These are phyloP conservation scores for Trichoderma sp. DNA, from an alignment of 2,329 filamentous ascomycete species.

Conservation along the genomic window DNA sequence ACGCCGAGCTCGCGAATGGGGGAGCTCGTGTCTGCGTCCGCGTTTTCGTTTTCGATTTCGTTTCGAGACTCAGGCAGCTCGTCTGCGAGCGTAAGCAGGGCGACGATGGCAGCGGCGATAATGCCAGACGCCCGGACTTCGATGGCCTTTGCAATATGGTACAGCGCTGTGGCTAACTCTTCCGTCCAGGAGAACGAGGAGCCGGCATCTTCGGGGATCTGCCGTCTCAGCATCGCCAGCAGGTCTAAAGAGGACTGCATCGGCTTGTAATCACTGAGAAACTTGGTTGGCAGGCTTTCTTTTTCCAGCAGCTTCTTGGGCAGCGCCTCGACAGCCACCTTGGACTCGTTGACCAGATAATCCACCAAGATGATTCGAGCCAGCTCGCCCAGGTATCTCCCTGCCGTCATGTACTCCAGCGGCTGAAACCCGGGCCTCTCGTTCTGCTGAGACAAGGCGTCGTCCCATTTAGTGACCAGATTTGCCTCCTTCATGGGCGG, in stretches of 20 bases:
- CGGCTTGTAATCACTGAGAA: constrained; percentile 67
- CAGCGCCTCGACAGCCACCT: constrained; percentile 43
- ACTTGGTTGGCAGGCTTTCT: constrained; percentile 68
- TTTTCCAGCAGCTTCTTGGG: constrained; percentile 54
- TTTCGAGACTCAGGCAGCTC: constrained; percentile 51
- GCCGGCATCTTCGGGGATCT: constrained; percentile 49
- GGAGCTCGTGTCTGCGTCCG: constrained; percentile 15
- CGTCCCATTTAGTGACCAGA: constrained; percentile 70
- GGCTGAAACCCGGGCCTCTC: constrained; percentile 75
- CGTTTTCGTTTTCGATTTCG: neutral
- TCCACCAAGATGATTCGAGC: constrained; percentile 68
- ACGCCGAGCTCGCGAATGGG: constrained; percentile 60
- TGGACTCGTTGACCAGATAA: constrained; percentile 50
- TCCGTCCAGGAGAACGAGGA: constrained; percentile 60
- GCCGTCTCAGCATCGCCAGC: constrained; percentile 45
- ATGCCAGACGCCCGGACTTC: constrained; percentile 70
- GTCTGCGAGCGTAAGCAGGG: constrained; percentile 63
- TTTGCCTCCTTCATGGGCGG: constrained; percentile 59
- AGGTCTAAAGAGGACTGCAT: constrained; percentile 40
- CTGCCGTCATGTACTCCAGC: constrained; percentile 80
- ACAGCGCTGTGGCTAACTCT: constrained; percentile 56
- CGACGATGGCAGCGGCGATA: constrained; percentile 68
- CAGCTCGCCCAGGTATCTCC: constrained; percentile 73
- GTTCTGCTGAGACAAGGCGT: constrained; percentile 60
- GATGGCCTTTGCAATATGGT: constrained; percentile 66